Percentiles rank a stretch among this genome's conserved stretches.
Evolutionary conservation across 441 rosid species (phyloP).

Genomic region (Brassica hybrid): DNA sequence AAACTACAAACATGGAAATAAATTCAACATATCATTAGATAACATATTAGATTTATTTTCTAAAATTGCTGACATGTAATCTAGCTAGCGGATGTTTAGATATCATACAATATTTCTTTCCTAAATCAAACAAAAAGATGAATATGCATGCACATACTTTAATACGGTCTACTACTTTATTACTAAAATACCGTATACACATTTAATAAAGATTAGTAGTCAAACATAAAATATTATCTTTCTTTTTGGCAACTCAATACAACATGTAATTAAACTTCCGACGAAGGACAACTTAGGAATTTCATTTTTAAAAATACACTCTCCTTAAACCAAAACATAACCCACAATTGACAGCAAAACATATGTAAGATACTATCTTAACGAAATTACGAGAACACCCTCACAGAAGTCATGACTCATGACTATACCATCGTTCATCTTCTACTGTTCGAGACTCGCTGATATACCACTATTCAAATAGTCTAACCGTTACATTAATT

Average conservation of each 20-base stretch:
- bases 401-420: not conserved
- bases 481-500: constrained; percentile 20
- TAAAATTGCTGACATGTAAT: not conserved
- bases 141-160: not conserved
- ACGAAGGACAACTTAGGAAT: not conserved
- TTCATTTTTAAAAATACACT: not conserved
- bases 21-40: not conserved
- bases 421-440: not conserved
- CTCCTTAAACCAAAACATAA: not conserved
- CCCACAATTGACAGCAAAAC: not conserved
- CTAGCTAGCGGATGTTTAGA: not conserved
- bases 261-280: not conserved
- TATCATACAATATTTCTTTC: not conserved
- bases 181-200: not conserved
- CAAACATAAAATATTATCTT: not conserved
- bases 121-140: too few species aligned
- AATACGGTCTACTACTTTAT: not conserved
- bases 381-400: not conserved
- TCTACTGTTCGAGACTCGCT: constrained; percentile 6
- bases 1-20: not conserved
- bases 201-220: not conserved
- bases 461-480: not conserved
- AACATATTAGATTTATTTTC: not conserved
- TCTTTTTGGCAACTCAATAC: not conserved
- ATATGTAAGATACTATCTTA: not conserved